Conservation (phyloP, 2,329 filamentous ascomycete genomes). For the Graphiopsis chlorocephala region DNA sequence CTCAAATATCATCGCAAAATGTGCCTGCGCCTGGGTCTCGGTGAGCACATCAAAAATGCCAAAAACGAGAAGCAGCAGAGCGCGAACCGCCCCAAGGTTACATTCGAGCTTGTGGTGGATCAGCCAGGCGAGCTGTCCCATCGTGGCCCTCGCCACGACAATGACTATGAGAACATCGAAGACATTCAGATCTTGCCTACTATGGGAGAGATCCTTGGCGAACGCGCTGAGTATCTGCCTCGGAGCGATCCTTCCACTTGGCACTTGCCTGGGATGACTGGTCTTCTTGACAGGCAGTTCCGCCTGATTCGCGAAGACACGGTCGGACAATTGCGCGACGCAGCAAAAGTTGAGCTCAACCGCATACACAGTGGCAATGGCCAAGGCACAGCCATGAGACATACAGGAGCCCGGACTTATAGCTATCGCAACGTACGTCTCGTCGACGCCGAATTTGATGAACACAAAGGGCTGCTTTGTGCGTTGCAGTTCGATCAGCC, state of each 20-base stretch:
- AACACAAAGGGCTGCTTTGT: conserved; percentile 44
- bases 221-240: conserved; percentile 45
- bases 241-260: conserved; percentile 37
- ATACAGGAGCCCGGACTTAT: conserved; percentile 31
- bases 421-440: conserved; percentile 39
- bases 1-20: conserved; percentile 5
- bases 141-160: conserved; percentile 46
- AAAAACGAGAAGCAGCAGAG: not conserved
- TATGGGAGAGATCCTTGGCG: conserved; percentile 45
- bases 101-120: conserved; percentile 19
- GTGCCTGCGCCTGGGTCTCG: conserved; percentile 1
- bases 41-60: not conserved
- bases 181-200: conserved; percentile 53
- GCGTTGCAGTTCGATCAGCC: conserved; percentile 49
- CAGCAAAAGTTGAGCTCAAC: conserved; percentile 43
- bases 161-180: conserved; percentile 48
- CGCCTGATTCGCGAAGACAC: conserved; percentile 57
- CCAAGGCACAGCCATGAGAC: conserved; percentile 18
- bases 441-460: conserved; percentile 37
- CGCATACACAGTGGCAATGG: conserved; percentile 21
- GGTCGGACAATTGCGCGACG: conserved; percentile 53
- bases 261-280: conserved; percentile 44
- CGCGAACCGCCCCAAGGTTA: not conserved
- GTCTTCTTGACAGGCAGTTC: conserved; percentile 56
- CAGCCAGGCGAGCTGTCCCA: conserved; percentile 34